Percentiles rank a stretch among this genome's conserved stretches.
Evolutionary conservation across 106 monocot genomes (phyloP).

Genomic region (Dioscorea dumetorum): DNA sequence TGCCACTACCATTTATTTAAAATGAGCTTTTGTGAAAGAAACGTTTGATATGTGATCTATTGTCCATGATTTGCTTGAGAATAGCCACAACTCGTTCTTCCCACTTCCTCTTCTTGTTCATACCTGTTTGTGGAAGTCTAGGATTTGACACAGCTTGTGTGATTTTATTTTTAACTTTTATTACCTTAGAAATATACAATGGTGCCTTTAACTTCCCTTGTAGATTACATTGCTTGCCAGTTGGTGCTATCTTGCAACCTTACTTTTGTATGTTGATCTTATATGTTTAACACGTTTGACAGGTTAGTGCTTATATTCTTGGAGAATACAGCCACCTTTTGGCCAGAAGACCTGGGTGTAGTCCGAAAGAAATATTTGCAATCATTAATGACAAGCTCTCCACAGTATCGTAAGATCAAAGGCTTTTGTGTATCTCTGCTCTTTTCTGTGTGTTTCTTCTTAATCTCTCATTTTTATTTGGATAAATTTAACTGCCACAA

Average conservation of each 20-base stretch:
- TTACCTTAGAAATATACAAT: too few species aligned
- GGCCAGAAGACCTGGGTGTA: constrained; percentile 88
- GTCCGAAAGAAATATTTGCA: constrained; percentile 84
- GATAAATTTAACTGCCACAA: constrained; percentile 13
- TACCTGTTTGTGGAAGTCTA: too few species aligned
- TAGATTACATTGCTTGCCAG: neutral
- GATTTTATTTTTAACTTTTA: too few species aligned
- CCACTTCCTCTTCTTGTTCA: too few species aligned
- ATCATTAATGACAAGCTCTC: constrained; percentile 93
- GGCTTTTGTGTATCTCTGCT: neutral
- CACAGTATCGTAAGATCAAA: constrained; percentile 77
- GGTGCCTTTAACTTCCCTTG: too few species aligned
- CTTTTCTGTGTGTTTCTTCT: neutral
- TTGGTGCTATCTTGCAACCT: neutral
- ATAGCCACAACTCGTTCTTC: too few species aligned
- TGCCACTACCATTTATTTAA: too few species aligned
- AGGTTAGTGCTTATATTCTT: constrained; percentile 98
- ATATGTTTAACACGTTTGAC: constrained; percentile 3
- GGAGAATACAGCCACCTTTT: constrained; percentile 97
- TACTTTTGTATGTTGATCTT: neutral
- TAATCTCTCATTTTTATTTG: neutral
- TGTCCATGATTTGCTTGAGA: too few species aligned
- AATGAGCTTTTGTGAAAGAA: too few species aligned
- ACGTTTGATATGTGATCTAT: too few species aligned
- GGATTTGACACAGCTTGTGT: too few species aligned